phyloP scores from a whole-genome alignment of 345 rosid genomes.

The Raphanus raphanistrum region DNA sequence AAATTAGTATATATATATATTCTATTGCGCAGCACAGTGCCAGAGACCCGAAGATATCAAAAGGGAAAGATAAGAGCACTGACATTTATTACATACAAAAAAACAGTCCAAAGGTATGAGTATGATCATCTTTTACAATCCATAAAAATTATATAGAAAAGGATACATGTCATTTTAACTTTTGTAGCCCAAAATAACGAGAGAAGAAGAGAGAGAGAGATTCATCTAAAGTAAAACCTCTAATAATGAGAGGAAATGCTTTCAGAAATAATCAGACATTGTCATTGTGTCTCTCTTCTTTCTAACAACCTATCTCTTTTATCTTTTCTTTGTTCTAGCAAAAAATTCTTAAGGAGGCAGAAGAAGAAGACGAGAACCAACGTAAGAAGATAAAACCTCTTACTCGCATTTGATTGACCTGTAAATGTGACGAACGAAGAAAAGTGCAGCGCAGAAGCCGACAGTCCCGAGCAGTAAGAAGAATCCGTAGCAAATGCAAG shows the following conservation, averaged over 20 bases:
- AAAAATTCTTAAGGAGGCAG: constrained; percentile 28
- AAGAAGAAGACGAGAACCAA: constrained; percentile 9
- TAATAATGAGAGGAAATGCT: constrained; percentile 18
- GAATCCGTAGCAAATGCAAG: constrained; percentile 84
- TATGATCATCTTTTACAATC: constrained; percentile 29
- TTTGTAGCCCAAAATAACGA: constrained; percentile 18
- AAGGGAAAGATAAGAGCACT: not conserved
- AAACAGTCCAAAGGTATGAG: constrained; percentile 1
- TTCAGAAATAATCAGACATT: constrained; percentile 25
- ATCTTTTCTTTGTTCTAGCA: constrained; percentile 29
- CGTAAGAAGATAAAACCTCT: constrained; percentile 11
- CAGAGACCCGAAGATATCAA: too few species aligned
- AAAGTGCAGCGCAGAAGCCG: constrained; percentile 72
- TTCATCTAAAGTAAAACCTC: constrained; percentile 24
- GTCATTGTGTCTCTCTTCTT: constrained; percentile 33
- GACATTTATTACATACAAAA: constrained; percentile 35
- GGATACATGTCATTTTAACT: constrained; percentile 21
- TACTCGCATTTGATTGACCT: constrained; percentile 81
- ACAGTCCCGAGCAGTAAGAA: constrained; percentile 79
- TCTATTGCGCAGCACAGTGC: too few species aligned
- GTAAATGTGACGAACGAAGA: constrained; percentile 80
- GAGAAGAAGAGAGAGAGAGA: constrained; percentile 11
- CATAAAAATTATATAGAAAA: constrained; percentile 24
- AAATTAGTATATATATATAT: too few species aligned
- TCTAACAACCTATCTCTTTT: constrained; percentile 23